Conservation (phyloP, 179 eudicot genomes). For the Nepenthes alata region DNA sequence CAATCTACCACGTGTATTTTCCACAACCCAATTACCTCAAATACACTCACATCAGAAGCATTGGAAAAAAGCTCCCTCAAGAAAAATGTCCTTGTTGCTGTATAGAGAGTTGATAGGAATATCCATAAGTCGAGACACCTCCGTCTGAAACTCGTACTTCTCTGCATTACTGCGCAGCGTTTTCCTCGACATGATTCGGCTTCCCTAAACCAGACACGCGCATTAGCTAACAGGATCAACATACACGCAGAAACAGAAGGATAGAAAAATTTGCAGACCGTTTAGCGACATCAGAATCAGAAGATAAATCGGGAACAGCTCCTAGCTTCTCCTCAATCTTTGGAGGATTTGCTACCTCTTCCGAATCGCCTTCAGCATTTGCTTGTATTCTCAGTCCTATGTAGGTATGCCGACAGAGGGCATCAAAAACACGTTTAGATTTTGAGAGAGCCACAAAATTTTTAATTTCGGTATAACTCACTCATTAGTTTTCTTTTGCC, state of each 20-base stretch:
- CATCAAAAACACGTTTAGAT: not conserved
- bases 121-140: slow-evolving; percentile 98
- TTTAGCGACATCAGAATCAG: slow-evolving; percentile 82
- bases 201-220: slow-evolving; percentile 34
- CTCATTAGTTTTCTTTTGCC: no score
- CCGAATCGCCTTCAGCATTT: slow-evolving; percentile 70
- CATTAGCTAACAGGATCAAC: not conserved
- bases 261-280: slow-evolving; percentile 3
- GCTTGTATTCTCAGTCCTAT: slow-evolving; percentile 65
- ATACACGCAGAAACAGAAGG: not conserved
- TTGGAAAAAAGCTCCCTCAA: slow-evolving; percentile 92
- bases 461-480: no score
- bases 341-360: slow-evolving; percentile 66
- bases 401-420: not conserved
- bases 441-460: no score
- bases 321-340: slow-evolving; percentile 88
- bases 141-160: slow-evolving; percentile 97
- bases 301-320: slow-evolving; percentile 73
- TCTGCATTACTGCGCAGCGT: slow-evolving; percentile 70
- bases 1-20: not conserved
- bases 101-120: slow-evolving; percentile 90
- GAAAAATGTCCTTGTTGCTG: slow-evolving; percentile 92
- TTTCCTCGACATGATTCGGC: slow-evolving; percentile 77
- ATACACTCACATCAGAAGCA: slow-evolving; percentile 82
- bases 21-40: not conserved